Percentiles rank a stretch among this genome's conserved stretches.
Evolutionary conservation across 2,329 filamentous ascomycete genomes (phyloP).

Genomic region (Coleophoma cylindrospora): DNA sequence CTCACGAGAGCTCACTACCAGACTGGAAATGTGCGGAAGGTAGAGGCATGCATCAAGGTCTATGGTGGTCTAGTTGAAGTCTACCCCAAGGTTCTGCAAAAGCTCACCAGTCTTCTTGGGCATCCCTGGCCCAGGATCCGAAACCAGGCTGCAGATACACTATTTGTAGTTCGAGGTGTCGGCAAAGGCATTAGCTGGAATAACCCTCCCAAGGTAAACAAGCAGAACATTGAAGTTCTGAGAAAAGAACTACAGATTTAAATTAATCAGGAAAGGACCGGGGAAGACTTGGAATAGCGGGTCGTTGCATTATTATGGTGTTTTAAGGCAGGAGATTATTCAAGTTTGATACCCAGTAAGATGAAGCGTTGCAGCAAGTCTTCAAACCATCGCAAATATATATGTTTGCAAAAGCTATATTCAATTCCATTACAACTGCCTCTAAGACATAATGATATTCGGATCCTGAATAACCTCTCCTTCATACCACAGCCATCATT

Average conservation of each 20-base stretch:
- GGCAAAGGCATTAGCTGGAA: conserved; percentile 50
- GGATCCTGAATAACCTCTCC: too few relatives aligned
- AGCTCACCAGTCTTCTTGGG: conserved; percentile 66
- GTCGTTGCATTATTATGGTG: too few relatives aligned
- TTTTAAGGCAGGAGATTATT: too few relatives aligned
- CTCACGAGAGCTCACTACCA: conserved; percentile 80
- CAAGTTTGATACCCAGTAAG: too few relatives aligned
- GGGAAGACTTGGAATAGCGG: too few relatives aligned
- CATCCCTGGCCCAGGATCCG: conserved; percentile 80
- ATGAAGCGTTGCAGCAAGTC: too few relatives aligned
- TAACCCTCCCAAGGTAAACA: conserved; percentile 38
- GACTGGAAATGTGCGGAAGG: conserved; percentile 73
- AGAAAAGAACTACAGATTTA: neutral
- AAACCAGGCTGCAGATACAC: conserved; percentile 52
- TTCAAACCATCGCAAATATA: too few relatives aligned
- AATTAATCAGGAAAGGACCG: too few relatives aligned
- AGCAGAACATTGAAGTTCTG: conserved; percentile 21
- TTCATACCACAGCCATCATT: too few relatives aligned
- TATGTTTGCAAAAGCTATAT: too few relatives aligned
- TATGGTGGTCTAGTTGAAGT: conserved; percentile 64
- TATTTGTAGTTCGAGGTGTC: conserved; percentile 42
- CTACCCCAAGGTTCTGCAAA: conserved; percentile 47
- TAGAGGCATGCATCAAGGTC: conserved; percentile 74
- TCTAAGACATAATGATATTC: too few relatives aligned
- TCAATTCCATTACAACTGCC: too few relatives aligned